These are phyloP conservation scores for Serendipita sp. DNA, from an alignment of 768 basidiomycete genomes.

Conservation along the genomic window DNA sequence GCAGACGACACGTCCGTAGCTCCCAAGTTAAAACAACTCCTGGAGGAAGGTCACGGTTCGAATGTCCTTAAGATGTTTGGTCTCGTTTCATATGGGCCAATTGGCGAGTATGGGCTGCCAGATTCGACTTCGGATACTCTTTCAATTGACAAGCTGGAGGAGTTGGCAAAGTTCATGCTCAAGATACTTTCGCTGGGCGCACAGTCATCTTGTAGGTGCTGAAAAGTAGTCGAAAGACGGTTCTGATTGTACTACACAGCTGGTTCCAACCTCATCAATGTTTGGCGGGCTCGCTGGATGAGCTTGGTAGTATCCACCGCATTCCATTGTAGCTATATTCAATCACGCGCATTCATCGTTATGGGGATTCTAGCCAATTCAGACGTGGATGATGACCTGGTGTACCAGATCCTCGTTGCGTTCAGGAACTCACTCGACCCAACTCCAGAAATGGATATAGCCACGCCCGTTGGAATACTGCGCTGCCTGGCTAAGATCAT, in stretches of 20 bases:
- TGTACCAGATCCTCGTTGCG: constrained; percentile 86
- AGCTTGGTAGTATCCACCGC: constrained; percentile 72
- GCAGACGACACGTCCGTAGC: constrained; percentile 38
- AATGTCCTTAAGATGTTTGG: constrained; percentile 59
- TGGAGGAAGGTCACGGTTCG: constrained; percentile 41
- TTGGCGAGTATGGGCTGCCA: constrained; percentile 48
- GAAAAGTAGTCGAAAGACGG: too few species aligned
- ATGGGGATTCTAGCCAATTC: constrained; percentile 67
- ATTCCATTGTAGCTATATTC: constrained; percentile 80
- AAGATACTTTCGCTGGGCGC: constrained; percentile 48
- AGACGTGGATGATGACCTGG: constrained; percentile 81
- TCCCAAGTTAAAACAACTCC: constrained; percentile 42
- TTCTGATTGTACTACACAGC: background rate
- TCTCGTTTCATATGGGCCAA: constrained; percentile 40
- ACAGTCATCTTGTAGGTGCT: constrained; percentile 45
- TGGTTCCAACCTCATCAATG: constrained; percentile 50
- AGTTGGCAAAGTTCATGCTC: constrained; percentile 44
- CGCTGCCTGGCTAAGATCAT: constrained; percentile 68
- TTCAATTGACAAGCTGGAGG: constrained; percentile 48
- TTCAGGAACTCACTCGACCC: constrained; percentile 55
- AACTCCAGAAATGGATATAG: constrained; percentile 46
- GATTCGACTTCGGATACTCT: constrained; percentile 39
- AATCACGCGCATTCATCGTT: constrained; percentile 71
- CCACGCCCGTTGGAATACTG: constrained; percentile 68
- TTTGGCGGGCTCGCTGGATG: constrained; percentile 92